Evolutionary conservation across 2,329 filamentous ascomycete genomes (phyloP), one percentile per base, ranked within the genome.

Genomic region (Aureobasidium leucospermi): DNA sequence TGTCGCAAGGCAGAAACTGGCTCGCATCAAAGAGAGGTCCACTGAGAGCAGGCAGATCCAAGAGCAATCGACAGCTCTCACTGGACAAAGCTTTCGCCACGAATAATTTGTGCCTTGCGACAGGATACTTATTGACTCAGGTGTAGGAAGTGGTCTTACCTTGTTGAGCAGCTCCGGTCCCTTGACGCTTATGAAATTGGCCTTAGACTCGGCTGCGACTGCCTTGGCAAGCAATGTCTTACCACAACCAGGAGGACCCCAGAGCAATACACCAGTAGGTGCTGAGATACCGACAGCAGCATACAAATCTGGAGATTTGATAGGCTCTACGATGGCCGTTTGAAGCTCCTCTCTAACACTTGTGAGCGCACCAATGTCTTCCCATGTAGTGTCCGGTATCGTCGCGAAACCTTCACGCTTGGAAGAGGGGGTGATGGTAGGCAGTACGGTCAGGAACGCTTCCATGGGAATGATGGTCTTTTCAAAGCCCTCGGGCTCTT

Each of bases 181-280:
- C 74, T 96, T 96, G 74, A 99, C 90, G 56, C 90, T 91, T 74
- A 99, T 99, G 78, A 99, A 99, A 74, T 96, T 97, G 49, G 94
- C 94, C 71, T 93, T 90, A 7, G 89, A 92, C 71, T 96, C 91
- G 72, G 96, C 96, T 59, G 94, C 94, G 4, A 96, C 91, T 3
- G 94, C 94, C 75, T 97, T 96, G 16, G 94, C 94, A 1, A 99
- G 85, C 1, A 99, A 82, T 0, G 94, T 99, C 73, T 99, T 99
- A 67, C 94, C 94, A 72, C 94, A 99, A 6, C 94, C 94, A 0
- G 94, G 94, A 1, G 94, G 94, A 0, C 94, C 94, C 90, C 93
- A 99, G 58, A 99, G 88, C 0, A 99, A 81, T 3, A 96, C 90
- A 15, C 94, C 94, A 0, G 90, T 88, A 0, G 90, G 88, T 0